Evolutionary conservation across 305 asterid species (phyloP).

Genomic region (Fraxinus sp.): DNA sequence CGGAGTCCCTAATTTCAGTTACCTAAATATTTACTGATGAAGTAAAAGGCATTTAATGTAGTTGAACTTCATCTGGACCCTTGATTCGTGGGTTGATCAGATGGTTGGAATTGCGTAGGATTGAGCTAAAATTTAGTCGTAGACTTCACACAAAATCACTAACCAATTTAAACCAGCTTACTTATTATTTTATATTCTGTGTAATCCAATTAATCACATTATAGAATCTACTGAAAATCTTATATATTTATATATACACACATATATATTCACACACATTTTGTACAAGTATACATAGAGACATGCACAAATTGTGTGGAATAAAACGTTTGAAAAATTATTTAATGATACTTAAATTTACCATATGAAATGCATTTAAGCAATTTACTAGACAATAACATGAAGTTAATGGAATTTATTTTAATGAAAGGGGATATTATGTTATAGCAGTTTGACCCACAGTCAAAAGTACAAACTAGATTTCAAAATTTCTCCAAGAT

Average conservation of each 20-base stretch:
- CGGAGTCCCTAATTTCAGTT: constrained; percentile 30
- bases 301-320: background rate
- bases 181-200: background rate
- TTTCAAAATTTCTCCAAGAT: background rate
- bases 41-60: constrained; percentile 46
- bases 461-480: background rate
- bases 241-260: background rate
- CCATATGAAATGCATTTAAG: background rate
- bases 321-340: constrained; percentile 1
- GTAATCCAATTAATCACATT: background rate
- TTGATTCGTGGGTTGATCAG: constrained; percentile 36
- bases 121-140: constrained; percentile 7
- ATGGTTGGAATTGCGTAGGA: constrained; percentile 23
- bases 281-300: background rate
- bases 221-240: background rate
- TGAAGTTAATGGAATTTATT: background rate
- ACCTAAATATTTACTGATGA: constrained; percentile 38
- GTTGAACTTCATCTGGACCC: constrained; percentile 34
- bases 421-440: background rate
- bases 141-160: background rate
- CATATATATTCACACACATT: background rate
- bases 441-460: background rate
- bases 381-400: background rate
- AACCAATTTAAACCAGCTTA: background rate
- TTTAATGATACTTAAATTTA: background rate